Evolutionary conservation across 306 rosid genomes (phyloP).

Genomic region (Vigna angularis): DNA sequence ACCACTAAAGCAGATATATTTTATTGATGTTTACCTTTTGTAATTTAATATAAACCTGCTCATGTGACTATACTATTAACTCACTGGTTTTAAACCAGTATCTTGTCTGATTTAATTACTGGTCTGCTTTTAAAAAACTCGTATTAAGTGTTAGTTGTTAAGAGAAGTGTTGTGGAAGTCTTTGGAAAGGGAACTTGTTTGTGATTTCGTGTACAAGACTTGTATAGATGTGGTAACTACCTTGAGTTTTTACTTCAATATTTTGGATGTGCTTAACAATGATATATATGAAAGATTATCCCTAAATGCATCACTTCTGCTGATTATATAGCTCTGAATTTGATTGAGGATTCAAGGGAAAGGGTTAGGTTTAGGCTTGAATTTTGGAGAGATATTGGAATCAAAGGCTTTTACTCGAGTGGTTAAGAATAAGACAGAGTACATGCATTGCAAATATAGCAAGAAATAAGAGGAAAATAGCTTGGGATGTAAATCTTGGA

Average conservation of each 20-base stretch:
- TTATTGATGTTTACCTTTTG: too few relatives aligned
- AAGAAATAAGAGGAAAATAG: background rate
- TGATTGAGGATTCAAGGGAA: background rate
- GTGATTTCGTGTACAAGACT: background rate
- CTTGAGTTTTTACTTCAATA: background rate
- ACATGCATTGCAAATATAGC: background rate
- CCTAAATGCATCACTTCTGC: background rate
- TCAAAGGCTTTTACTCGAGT: background rate
- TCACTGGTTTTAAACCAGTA: too few relatives aligned
- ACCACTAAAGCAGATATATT: too few relatives aligned
- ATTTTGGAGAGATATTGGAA: background rate
- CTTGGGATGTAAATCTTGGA: background rate
- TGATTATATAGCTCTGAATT: background rate
- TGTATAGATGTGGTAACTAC: background rate
- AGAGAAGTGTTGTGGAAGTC: background rate
- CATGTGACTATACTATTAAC: too few relatives aligned
- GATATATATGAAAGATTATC: background rate
- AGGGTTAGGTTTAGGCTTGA: background rate
- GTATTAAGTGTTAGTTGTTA: background rate
- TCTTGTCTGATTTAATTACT: too few relatives aligned
- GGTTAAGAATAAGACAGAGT: background rate
- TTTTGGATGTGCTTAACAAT: background rate
- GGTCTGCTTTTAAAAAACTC: too few relatives aligned
- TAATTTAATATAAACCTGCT: too few relatives aligned
- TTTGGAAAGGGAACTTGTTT: background rate